Conservation (phyloP, 352 stramenopile genomes). For the Paralagenidium karlingii region DNA sequence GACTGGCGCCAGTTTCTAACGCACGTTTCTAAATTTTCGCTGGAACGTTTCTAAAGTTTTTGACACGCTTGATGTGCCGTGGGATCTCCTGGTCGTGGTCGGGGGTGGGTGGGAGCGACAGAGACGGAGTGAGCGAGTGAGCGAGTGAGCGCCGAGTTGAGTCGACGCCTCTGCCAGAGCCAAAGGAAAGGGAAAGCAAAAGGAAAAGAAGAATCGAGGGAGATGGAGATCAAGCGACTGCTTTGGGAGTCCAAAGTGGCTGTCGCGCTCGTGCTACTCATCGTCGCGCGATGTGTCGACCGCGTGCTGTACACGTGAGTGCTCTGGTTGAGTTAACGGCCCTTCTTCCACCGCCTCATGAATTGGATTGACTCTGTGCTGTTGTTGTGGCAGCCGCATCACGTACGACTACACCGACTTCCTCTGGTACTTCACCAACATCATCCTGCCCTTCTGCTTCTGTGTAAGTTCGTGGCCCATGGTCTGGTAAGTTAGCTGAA, state of each 20-base stretch:
- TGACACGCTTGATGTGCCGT: too few species aligned
- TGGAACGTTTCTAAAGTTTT: too few species aligned
- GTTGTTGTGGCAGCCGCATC: slow-evolving; percentile 48
- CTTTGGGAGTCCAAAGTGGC: slow-evolving; percentile 79
- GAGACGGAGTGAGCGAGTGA: too few species aligned
- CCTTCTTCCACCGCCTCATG: too few species aligned
- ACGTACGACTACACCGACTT: slow-evolving; percentile 82
- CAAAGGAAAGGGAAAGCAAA: too few species aligned
- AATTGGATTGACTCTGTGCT: not conserved
- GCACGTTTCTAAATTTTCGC: too few species aligned
- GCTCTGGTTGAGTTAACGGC: not conserved
- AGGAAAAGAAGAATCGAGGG: too few species aligned
- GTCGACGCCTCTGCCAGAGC: too few species aligned
- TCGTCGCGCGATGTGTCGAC: slow-evolving; percentile 68
- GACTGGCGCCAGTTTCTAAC: too few species aligned
- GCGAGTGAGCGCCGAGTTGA: too few species aligned
- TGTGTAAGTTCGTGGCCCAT: slow-evolving; percentile 60
- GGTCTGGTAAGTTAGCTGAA: slow-evolving; percentile 43
- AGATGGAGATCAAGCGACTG: slow-evolving; percentile 56
- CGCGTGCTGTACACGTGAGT: slow-evolving; percentile 80
- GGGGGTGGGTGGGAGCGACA: too few species aligned
- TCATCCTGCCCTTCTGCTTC: slow-evolving; percentile 70
- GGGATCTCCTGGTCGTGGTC: too few species aligned
- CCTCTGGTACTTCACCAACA: slow-evolving; percentile 81
- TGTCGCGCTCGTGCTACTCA: slow-evolving; percentile 60